A percentile compares a stretch with the other conserved stretches of the same genome.
Evolutionary conservation across 192 early-diverging fungal genomes (phyloP).

Genomic region (Coemansia sp.): DNA sequence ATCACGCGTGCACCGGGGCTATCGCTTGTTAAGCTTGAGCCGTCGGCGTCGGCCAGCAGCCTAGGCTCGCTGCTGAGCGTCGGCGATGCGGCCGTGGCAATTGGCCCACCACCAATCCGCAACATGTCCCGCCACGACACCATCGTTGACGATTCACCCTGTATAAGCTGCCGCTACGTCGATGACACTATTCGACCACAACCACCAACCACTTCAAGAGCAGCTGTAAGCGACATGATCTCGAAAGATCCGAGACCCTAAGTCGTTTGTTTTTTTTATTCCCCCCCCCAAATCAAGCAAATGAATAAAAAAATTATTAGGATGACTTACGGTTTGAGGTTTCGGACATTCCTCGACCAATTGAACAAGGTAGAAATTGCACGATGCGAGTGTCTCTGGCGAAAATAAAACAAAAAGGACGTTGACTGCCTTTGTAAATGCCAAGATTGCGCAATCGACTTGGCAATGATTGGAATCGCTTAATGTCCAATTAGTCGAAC

Average conservation of each 20-base stretch:
- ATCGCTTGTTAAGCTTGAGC: not conserved
- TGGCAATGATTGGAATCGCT: too few relatives aligned
- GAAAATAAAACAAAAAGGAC: too few relatives aligned
- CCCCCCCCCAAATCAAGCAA: too few relatives aligned
- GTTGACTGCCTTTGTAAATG: too few relatives aligned
- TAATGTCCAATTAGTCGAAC: too few relatives aligned
- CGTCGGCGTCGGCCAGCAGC: not conserved
- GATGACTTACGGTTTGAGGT: too few relatives aligned
- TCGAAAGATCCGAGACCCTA: not conserved
- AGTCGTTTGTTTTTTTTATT: too few relatives aligned
- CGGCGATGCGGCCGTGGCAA: not conserved
- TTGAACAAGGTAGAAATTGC: too few relatives aligned
- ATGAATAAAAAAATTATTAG: too few relatives aligned
- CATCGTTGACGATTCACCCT: not conserved
- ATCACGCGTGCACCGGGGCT: not conserved
- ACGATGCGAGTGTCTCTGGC: too few relatives aligned
- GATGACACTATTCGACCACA: not conserved
- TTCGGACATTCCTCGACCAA: too few relatives aligned
- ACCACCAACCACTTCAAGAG: not conserved
- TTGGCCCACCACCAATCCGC: not conserved
- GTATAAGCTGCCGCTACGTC: not conserved
- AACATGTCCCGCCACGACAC: slow-evolving; percentile 3
- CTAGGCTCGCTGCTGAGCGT: not conserved
- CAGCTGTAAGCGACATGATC: not conserved
- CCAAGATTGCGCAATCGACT: too few relatives aligned